Conservation (phyloP, 2,329 filamentous ascomycete species). For the Pyrenophora graminea region DNA sequence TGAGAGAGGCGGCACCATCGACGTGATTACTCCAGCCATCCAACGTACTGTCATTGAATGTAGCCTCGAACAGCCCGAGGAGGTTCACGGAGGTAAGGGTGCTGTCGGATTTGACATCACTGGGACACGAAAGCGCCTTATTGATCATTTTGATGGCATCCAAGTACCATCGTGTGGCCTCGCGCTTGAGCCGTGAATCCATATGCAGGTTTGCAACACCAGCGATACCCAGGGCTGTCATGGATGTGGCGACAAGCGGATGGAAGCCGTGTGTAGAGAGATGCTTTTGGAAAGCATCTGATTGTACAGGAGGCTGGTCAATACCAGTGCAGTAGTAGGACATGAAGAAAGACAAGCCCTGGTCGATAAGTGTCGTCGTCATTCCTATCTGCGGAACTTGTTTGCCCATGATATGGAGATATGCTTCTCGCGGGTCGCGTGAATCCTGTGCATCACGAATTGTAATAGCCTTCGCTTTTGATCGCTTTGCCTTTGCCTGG, state of each 20-base stretch:
- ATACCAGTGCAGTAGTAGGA: slow-evolving; percentile 29
- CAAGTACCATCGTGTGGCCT: slow-evolving; percentile 39
- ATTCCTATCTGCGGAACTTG: slow-evolving; percentile 19
- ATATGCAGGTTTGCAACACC: slow-evolving; percentile 37
- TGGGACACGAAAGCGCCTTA: slow-evolving; percentile 31
- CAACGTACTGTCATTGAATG: slow-evolving; percentile 35
- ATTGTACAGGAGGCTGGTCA: slow-evolving; percentile 35
- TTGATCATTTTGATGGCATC: slow-evolving; percentile 41
- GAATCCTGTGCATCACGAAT: slow-evolving; percentile 25
- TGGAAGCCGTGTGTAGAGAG: slow-evolving; percentile 39
- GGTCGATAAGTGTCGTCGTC: slow-evolving; percentile 32
- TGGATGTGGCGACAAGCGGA: slow-evolving; percentile 37
- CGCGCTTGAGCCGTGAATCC: slow-evolving; percentile 30
- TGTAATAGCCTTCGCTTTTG: slow-evolving; percentile 38
- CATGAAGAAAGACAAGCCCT: slow-evolving; percentile 44
- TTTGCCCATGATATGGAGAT: slow-evolving; percentile 7
- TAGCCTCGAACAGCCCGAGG: slow-evolving; percentile 40
- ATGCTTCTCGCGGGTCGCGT: slow-evolving; percentile 3
- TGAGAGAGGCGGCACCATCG: slow-evolving; percentile 39
- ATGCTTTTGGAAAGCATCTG: slow-evolving; percentile 27
- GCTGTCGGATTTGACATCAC: slow-evolving; percentile 36
- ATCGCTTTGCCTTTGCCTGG: slow-evolving; percentile 30
- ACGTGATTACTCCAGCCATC: slow-evolving; percentile 44
- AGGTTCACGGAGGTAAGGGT: slow-evolving; percentile 37
- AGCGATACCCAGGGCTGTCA: slow-evolving; percentile 43